Conservation (phyloP, 306 rosid species). For the Vigna hirtella region DNA sequence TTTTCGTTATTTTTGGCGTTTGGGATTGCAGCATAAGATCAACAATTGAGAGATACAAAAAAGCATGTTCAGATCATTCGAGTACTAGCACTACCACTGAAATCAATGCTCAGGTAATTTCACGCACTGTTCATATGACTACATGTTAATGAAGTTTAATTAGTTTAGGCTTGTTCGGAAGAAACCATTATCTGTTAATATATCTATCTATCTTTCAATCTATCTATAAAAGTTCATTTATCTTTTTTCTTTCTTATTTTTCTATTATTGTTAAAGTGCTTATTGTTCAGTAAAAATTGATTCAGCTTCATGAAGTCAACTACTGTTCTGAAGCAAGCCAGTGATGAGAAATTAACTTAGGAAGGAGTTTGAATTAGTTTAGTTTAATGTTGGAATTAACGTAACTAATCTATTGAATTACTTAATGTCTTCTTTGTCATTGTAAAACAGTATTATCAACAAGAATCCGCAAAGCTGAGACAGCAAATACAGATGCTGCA, state of each 20-base stretch:
- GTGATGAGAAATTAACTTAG: not conserved
- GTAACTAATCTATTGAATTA: not conserved
- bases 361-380: not conserved
- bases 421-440: not conserved
- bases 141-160: not conserved
- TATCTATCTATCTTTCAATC: too few species aligned
- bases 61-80: constrained; percentile 78
- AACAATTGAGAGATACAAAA: constrained; percentile 91
- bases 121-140: not conserved
- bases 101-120: constrained; percentile 82
- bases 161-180: not conserved
- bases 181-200: too few species aligned
- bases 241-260: too few species aligned
- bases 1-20: not conserved
- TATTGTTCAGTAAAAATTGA: not conserved
- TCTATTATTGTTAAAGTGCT: too few species aligned
- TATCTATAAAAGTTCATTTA: too few species aligned
- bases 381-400: not conserved
- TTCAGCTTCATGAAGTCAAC: not conserved
- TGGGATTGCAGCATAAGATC: constrained; percentile 63
- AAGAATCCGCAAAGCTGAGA: constrained; percentile 91
- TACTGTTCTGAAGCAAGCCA: not conserved
- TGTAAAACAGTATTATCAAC: constrained; percentile 79
- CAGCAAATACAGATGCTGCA: constrained; percentile 95
- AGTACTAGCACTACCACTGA: constrained; percentile 68